phyloP scores from a whole-genome alignment of 2,329 filamentous ascomycete genomes.

The Clonostachys solani region DNA sequence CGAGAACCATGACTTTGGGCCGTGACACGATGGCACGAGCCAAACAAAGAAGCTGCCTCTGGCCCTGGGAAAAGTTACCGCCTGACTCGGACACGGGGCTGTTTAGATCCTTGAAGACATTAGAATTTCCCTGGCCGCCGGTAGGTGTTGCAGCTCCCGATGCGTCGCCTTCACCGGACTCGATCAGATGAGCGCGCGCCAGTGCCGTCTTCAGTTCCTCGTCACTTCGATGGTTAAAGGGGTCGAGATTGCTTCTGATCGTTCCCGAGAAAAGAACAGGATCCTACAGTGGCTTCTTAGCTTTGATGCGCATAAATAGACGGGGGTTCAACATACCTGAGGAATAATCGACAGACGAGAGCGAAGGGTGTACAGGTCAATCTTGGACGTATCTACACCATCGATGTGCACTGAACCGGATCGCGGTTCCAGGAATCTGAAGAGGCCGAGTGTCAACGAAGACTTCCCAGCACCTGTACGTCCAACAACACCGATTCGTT shows the following conservation, averaged over 20 bases:
- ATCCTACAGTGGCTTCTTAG: conserved; percentile 42
- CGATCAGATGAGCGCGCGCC: conserved; percentile 63
- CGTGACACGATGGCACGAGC: conserved; percentile 68
- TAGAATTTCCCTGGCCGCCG: conserved; percentile 46
- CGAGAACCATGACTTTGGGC: conserved; percentile 74
- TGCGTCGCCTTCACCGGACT: conserved; percentile 30
- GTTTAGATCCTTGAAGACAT: conserved; percentile 59
- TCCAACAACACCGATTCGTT: conserved; percentile 73
- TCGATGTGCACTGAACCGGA: conserved; percentile 67
- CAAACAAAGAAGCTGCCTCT: conserved; percentile 71
- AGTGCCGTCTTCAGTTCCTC: conserved; percentile 66
- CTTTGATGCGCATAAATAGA: not conserved
- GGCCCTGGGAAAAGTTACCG: conserved; percentile 71
- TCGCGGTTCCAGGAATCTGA: conserved; percentile 70
- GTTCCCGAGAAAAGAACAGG: conserved; percentile 80
- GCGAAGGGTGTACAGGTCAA: conserved; percentile 65
- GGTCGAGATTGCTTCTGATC: conserved; percentile 71
- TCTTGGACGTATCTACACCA: conserved; percentile 68
- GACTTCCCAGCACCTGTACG: conserved; percentile 78
- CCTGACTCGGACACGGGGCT: conserved; percentile 68
- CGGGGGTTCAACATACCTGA: conserved; percentile 27
- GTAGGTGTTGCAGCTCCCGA: conserved; percentile 23
- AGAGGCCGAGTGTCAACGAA: conserved; percentile 69
- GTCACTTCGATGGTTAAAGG: conserved; percentile 68
- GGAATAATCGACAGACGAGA: conserved; percentile 78